Evolutionary conservation across 2,329 filamentous ascomycete species (phyloP).

Genomic region (Arthroderma sp.): DNA sequence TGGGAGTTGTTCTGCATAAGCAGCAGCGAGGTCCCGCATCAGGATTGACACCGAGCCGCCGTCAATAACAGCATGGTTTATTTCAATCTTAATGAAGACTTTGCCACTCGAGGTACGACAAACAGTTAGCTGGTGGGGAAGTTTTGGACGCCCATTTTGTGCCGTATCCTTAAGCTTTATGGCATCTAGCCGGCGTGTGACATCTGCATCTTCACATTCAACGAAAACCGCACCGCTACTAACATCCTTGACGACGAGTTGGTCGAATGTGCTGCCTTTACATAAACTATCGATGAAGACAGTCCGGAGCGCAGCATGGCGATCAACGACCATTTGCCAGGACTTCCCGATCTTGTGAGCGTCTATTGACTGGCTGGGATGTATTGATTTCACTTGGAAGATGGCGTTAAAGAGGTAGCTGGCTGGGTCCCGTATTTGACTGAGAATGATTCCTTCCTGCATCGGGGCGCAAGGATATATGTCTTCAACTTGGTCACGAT

Average conservation of each 20-base stretch:
- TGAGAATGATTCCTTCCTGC: conserved; percentile 19
- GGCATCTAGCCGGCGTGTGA: conserved; percentile 3
- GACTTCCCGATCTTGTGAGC: conserved; percentile 17
- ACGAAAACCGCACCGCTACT: conserved; percentile 16
- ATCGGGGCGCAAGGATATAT: conserved; percentile 15
- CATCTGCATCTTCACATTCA: conserved; percentile 7
- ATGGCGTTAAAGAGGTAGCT: conserved; percentile 25
- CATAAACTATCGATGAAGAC: conserved; percentile 23
- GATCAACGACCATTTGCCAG: conserved; percentile 21
- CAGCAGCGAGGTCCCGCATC: conserved; percentile 26
- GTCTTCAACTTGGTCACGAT: conserved; percentile 28
- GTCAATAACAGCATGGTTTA: conserved; percentile 35
- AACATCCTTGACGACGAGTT: conserved; percentile 22
- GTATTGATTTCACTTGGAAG: conserved; percentile 17
- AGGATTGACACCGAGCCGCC: conserved; percentile 32
- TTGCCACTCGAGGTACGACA: conserved; percentile 19
- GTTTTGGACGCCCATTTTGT: conserved; percentile 11
- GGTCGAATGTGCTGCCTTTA: conserved; percentile 25
- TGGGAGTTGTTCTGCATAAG: conserved; percentile 17
- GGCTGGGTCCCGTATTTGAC: conserved; percentile 22
- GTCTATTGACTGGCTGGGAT: conserved; percentile 13
- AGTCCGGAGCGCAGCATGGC: conserved; percentile 23
- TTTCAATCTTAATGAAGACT: conserved; percentile 29
- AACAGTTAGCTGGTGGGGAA: conserved; percentile 27
- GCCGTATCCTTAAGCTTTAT: conserved; percentile 7